A percentile compares a stretch with the other conserved stretches of the same genome.
These are phyloP conservation scores for Arabidopsis thaliana DNA, from an alignment of 345 rosid species.

Conservation along the genomic window TAIR10.1 NC_003070.9:27293001-27293500, in stretches of 20 bases:
- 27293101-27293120: too few species aligned
- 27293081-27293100: too few species aligned
- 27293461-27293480: constrained; percentile 33
- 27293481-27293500: constrained; percentile 35
- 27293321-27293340: background rate
- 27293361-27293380: background rate
- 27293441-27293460: constrained; percentile 46
- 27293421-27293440: constrained; percentile 40
- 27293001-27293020: background rate
- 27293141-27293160: too few species aligned
- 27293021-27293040: background rate
- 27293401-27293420: constrained; percentile 24
- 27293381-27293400: background rate
- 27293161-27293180: background rate
- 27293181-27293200: background rate
- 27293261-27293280: too few species aligned
- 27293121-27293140: too few species aligned
- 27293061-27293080: background rate
- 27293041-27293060: background rate
- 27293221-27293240: background rate
- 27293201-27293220: background rate
- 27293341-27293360: background rate
- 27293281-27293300: too few species aligned
- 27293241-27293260: too few species aligned
- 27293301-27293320: too few species aligned